Base-by-base conservation (phyloP, 805 yeast species). In the Blastobotrys terrestris region DNA sequence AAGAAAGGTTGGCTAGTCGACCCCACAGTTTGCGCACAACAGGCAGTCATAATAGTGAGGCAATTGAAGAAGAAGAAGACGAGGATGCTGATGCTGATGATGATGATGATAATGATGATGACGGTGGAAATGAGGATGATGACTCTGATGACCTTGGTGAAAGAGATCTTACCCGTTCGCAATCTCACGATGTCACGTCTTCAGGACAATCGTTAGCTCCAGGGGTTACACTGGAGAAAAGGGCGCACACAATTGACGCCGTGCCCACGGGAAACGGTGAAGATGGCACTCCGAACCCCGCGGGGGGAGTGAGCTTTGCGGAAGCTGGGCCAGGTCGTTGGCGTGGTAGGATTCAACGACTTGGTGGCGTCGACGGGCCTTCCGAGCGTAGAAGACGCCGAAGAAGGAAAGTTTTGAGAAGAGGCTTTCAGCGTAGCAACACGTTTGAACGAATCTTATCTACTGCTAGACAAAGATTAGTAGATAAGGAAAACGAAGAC, bases 361-460 rank as follows among this genome's bases (percentile, higher is more conserved):
- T n/a, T 15, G 19, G 43, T 40, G 19, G 35, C 35, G 35, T 26
- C 5, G 35, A 26, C 11, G 35, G 35, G 35, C 35, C 35, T 5
- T 26, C 35, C 5, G 35, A 40, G 6, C 43, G 19, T 13, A 6
- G 43, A 40, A 16, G 43, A 40, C 45, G 44, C 6, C 14, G 20
- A 43, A 11, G n/a, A 43, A 43, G 45, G 5, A 43, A 43, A 18
- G 43, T n/a, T 5, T 15, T n/a, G 43, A 6, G 43, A 15, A 40
- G 14, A 6, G 22, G 45, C 11, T 43, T 43, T 14, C 18, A 15
- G 14, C 3, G 45, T 8, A 20, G 46, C 19, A 11, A 21, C 3
- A 48, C 51, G 5, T 48, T 48, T 18, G 51, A 48, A 13, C 19
- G 14, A 8, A 26, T 31, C 22, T 31, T 46, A 15, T 22, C 56